Base-by-base conservation (phyloP, 352 stramenopile species). In the Porosira glacialis region DNA sequence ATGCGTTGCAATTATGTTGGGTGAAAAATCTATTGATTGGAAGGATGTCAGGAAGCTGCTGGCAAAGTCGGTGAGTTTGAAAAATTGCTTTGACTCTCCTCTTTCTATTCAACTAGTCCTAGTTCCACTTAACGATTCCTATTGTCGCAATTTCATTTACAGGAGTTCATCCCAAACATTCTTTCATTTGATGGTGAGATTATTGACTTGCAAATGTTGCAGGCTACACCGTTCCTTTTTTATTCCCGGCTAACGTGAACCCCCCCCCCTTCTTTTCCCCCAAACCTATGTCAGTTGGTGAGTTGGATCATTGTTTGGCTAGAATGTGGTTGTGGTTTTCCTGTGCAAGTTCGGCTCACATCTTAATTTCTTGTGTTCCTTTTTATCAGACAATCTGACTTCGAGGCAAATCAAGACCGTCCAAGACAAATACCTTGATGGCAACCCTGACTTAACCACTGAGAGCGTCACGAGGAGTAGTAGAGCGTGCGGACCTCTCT, bases 161-260 rank as follows among this genome's bases (percentile, higher is more conserved):
- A n/a, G n/a, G 96, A 99, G 63, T 99, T 99, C 75, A 99, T 99
- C 78, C 92, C 94, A 3, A 96, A 90, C 47, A 97, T 99, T 70
- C 89, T 99, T 2, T 97, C 98, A 81, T 99, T 99, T 76, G 92
- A 99, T 78, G 81, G 70, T 79, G 47, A 53, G 69, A 50, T 35
- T 60, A 10, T 24, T 48, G 11, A 1, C 27, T 36, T 1, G 19
- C n/a, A n/a, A 21, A 36, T 7, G 3, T 17, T 24, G n/a, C n/a
- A n/a, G n/a, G n/a, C n/a, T n/a, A n/a, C n/a, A n/a, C n/a, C n/a
- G n/a, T n/a, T n/a, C n/a, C n/a, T n/a, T n/a, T n/a, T n/a, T n/a
- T n/a, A n/a, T n/a, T n/a, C n/a, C n/a, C n/a, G n/a, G n/a, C n/a
- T n/a, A n/a, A n/a, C n/a, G n/a, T n/a, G n/a, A n/a, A n/a, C n/a